These are phyloP conservation scores for Sphagnum magellanicum DNA, from an alignment of 228 moss, liverwort and hornwort genomes.

Conservation along the genomic window DNA sequence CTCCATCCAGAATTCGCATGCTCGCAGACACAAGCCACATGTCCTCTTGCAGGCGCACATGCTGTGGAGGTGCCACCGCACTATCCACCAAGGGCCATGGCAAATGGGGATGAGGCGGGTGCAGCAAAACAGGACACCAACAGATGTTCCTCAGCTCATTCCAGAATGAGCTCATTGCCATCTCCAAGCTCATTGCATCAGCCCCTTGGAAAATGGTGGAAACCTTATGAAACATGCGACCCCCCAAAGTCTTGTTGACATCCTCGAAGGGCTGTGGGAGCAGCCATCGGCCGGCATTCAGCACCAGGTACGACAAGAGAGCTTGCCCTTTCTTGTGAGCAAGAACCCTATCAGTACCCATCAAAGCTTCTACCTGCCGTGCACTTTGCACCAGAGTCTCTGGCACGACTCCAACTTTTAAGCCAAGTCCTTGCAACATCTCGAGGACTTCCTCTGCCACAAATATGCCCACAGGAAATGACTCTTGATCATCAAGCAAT, in stretches of 20 bases:
- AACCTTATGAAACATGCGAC: conserved; percentile 60
- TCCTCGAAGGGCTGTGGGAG: conserved; percentile 43
- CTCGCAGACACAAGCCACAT: conserved; percentile 87
- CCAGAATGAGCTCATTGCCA: conserved; percentile 53
- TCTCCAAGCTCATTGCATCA: conserved; percentile 34
- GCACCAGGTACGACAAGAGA: conserved; percentile 66
- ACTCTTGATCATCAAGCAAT: conserved; percentile 62
- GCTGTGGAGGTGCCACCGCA: conserved; percentile 71
- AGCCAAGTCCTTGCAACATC: conserved; percentile 76
- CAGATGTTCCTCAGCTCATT: conserved; percentile 59
- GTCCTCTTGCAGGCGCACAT: conserved; percentile 64
- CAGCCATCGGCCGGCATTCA: conserved; percentile 68
- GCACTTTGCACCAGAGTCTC: conserved; percentile 75
- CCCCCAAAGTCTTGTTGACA: conserved; percentile 35
- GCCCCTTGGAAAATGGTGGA: conserved; percentile 58
- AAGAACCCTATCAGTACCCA: conserved; percentile 40
- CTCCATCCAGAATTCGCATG: conserved; percentile 84
- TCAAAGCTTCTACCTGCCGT: conserved; percentile 57
- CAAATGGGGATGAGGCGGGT: conserved; percentile 65
- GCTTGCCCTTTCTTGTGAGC: conserved; percentile 60
- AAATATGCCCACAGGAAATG: conserved; percentile 65
- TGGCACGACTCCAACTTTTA: conserved; percentile 59
- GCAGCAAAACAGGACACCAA: conserved; percentile 80
- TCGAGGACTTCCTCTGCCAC: conserved; percentile 50
- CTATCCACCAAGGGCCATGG: conserved; percentile 78